These are phyloP conservation scores for Crithidia sp. DNA, from an alignment of 208 protist species.

Conservation along the genomic window DNA sequence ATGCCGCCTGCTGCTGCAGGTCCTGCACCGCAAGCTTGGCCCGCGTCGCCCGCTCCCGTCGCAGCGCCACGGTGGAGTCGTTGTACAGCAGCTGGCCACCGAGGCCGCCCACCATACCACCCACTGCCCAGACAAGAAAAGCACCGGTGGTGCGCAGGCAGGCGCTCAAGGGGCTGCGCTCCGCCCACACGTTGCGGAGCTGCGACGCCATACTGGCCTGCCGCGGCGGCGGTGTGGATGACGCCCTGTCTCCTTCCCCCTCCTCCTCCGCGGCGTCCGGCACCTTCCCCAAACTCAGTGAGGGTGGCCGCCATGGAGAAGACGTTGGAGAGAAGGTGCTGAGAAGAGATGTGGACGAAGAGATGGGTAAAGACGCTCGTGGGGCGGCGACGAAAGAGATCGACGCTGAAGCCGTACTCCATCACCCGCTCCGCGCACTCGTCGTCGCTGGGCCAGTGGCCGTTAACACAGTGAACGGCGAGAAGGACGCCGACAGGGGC, in stretches of 20 bases:
- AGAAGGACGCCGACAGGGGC: constrained; percentile 57
- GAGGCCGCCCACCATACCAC: constrained; percentile 59
- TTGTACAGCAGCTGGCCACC: constrained; percentile 67
- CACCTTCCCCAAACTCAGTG: constrained; percentile 54
- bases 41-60: constrained; percentile 15
- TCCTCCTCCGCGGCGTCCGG: constrained; percentile 27
- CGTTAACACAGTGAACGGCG: constrained; percentile 48
- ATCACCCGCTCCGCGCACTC: constrained; percentile 42
- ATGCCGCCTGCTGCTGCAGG: not conserved
- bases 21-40: not conserved
- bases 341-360: constrained; percentile 64
- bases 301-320: constrained; percentile 49
- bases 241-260: not conserved
- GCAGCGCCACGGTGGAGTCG: constrained; percentile 34
- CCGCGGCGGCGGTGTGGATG: constrained; percentile 1
- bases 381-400: constrained; percentile 33
- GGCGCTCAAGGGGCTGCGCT: constrained; percentile 11
- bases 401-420: constrained; percentile 56
- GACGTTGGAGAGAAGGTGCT: constrained; percentile 57
- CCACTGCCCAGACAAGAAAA: constrained; percentile 50
- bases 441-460: constrained; percentile 50
- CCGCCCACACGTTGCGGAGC: constrained; percentile 10
- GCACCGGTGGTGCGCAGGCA: constrained; percentile 41
- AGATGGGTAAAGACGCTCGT: constrained; percentile 54
- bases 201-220: constrained; percentile 7